Base-by-base conservation (phyloP, 2,329 filamentous ascomycete species). In the Hypocrella siamensis region DNA sequence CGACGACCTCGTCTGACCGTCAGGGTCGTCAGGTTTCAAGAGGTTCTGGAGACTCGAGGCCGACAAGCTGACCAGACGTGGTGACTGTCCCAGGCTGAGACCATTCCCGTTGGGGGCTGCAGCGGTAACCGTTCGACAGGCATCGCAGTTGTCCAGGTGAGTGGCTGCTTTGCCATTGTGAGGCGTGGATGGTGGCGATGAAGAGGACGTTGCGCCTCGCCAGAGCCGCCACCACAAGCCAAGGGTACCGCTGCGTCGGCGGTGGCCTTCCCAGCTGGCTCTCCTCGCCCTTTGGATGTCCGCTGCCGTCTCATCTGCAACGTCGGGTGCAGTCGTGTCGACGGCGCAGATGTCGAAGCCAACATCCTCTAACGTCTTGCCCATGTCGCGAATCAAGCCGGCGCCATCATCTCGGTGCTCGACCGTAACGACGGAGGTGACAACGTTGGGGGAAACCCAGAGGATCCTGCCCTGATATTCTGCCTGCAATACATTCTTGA, bases 391-490 rank as follows among this genome's bases (percentile, higher is more conserved):
- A 19, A 62, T 53, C 19, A 51, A 51, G 11, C 63, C 59, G 19
- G 54, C 49, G 3, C 57, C 46, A 35, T 52, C 51, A 37, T 58
- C 44, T 28, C 43, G 45, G 51, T 78, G 73, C 42, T 63, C 58
- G 39, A 78, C 58, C 19, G 71, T 74, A 41, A 82, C 70, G 37
- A 72, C 72, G 30, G 79, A 79, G 25, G 75, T 77, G 44, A 83
- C 67, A 38, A 83, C 69, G 40, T 79, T 82, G 37, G 76, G 69
- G 39, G 75, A 77, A 19, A 82, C 67, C 56, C 69, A 73, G 33
- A 46, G 60, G 57, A 60, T 57, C 46, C 48, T 67, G 55, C 46
- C 51, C 32, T 42, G 46, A 41, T 56, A 68, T 15, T 51, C 50
- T 28, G 58, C 61, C 36, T 49, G 59, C 36, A 84, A 55, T 36